Evolutionary conservation across 257 asterid species (phyloP), one percentile per base, ranked within the genome.

Genomic region (Oldenlandia corymbosa): DNA sequence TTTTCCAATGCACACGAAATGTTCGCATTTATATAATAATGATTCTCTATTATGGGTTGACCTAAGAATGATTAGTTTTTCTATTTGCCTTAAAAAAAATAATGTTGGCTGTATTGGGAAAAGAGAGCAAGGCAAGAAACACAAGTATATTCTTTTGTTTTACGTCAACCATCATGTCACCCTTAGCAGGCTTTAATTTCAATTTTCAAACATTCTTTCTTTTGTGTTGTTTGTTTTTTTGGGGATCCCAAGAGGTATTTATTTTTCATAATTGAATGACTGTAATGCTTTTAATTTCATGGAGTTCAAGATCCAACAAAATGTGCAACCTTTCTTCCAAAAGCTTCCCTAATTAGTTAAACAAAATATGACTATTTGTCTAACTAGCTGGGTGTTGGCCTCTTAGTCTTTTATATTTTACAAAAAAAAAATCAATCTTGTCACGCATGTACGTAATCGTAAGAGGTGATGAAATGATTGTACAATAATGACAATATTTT

Each of bases 81-180:
- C 32, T 28, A 21, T 17, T 43, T 64, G 58, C 48, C 36, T 62
- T 41, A 57, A 65, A 54, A 56, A n/a, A 61, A 64, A 43, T 54
- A 51, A 20, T 9, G 10, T 78, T 76, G 74, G 68, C 62, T 31
- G 79, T 77, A 81, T 82, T 65, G 75, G 79, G 73, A 79, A 78
- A 60, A 65, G 64, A 70, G 43, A 64, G 55, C 69, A 68, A 54
- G 45, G 64, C 58, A 73, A 36, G 63, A 60, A 53, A 62, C 76
- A 76, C 60, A 57, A 67, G 76, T 68, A 68, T 77, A 71, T 68
- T 76, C 78, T 59, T n/a, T 60, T 76, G 68, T 76, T 34, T 80
- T 67, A 79, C 78, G 73, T 78, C 81, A 71, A 72, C 83, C 72
- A 63, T 76, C 79, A 82, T 82, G 68, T 75, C 75, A 41, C 58